Base-by-base conservation (phyloP, 1,139 yeast species). In the Sugiyamaella xylanicola region DNA sequence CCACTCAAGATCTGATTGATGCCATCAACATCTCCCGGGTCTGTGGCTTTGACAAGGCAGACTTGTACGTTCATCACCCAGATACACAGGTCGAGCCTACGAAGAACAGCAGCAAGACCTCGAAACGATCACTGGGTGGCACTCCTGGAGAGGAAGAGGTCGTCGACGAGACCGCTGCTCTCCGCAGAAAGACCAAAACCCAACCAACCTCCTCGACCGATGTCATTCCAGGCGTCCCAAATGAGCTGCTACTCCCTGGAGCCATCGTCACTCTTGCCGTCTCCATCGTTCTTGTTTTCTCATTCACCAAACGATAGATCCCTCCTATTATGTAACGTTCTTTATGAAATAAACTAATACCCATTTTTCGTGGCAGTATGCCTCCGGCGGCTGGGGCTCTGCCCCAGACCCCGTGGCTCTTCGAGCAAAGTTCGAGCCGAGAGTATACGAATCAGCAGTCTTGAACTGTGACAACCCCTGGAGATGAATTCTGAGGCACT, bases 1-100 rank as follows among this genome's bases (percentile, higher is more conserved):
- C 89, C 1, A 87, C 86, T 63, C 80, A 79, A 62, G 96, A 90
- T 67, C 77, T 90, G 56, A 64, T 76, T 20, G 96, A 89, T 60
- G 89, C 96, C 67, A 82, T 87, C 25, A 71, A 74, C 49, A 78
- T 86, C 44, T 78, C 85, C 63, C 74, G 74, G 54, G 73, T 73
- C 53, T 71, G 80, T 41, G 76, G 77, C 19, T 72, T 75, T 49
- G 85, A 81, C 45, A 86, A 86, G 68, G 87, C 90, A 8, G 95
- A 88, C 63, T 72, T 89, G 53, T 83, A 77, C 63, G 73, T 89
- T 40, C 96, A 89, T 68, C 86, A 86, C 65, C 83, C 87, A 0
- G 85, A 84, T 63, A 41, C 54, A 9, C 68, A 74, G 4, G 70
- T 76, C 27, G 74, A 72, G 16, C 55, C 54, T 25, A 55, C 60